These are phyloP conservation scores for Westerdykella aurantiaca DNA, from an alignment of 2,329 filamentous ascomycete species.

Conservation along the genomic window DNA sequence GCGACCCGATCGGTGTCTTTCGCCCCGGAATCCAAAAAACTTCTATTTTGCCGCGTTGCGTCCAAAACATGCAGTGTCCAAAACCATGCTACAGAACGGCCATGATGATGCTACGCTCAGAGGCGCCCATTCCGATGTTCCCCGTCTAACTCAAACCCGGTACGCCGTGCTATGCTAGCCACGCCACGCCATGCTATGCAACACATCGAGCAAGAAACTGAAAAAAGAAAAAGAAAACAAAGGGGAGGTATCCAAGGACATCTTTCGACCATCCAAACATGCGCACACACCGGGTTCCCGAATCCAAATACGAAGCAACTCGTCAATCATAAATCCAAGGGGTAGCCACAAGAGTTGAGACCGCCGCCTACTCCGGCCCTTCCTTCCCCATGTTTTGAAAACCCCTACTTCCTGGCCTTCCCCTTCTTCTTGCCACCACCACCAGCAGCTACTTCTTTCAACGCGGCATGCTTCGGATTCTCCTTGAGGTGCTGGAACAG, in stretches of 20 bases:
- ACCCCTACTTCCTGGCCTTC: conserved; percentile 6
- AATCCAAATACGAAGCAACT: too few species aligned
- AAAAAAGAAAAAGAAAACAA: background rate
- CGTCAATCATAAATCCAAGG: background rate
- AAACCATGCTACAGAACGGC: too few species aligned
- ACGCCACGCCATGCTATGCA: background rate
- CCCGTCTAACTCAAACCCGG: too few species aligned
- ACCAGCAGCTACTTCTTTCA: conserved; percentile 15
- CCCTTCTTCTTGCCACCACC: conserved; percentile 12
- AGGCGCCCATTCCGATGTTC: too few species aligned
- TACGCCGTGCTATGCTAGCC: background rate
- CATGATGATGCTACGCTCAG: too few species aligned
- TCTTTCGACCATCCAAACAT: background rate
- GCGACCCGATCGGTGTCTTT: too few species aligned
- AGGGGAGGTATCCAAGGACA: too few species aligned
- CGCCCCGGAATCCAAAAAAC: too few species aligned
- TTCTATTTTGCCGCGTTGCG: too few species aligned
- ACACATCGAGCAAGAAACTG: background rate
- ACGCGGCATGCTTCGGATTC: conserved; percentile 56
- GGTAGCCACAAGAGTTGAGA: background rate
- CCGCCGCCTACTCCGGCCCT: background rate
- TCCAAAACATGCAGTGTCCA: too few species aligned
- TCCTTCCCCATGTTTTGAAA: conserved; percentile 13
- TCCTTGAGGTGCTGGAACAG: conserved; percentile 69
- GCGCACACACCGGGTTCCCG: background rate